Base-by-base conservation (phyloP, 768 basidiomycete genomes). In the Suillus tomentosus region DNA sequence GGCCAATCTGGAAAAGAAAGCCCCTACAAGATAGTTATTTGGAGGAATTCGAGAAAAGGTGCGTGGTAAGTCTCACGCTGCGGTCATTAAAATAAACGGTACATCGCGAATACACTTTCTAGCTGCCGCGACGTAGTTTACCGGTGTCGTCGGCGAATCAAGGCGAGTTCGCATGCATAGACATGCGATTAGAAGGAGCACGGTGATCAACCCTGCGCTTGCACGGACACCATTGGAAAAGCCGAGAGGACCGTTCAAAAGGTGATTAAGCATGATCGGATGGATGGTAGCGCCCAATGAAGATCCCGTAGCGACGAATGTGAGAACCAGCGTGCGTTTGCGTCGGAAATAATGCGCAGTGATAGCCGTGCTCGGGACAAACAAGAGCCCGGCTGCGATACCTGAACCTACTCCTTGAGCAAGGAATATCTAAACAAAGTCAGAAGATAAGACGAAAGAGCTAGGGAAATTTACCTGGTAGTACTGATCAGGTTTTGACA, bases 191-290 rank as follows among this genome's bases (percentile, higher is more conserved):
- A 80, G 31, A 22, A 84, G 74, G 7, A 81, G 61, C 5, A 72
- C 72, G 9, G 74, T 76, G 42, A 78, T 71, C 34, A 85, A 66
- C 8, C 74, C 82, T 15, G 83, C 83, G 56, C 81, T 84, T 24
- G 78, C 79, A 19, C 80, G 80, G n/a, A 83, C 82, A 37, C 82
- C 82, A 39, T 78, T 77, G n/a, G 78, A 73, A 42, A 84, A 87
- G 77, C 64, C 69, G n/a, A 68, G 37, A 5, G 58, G 51, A 8
- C 65, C 50, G 56, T 67, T 66, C 50, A 60, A 68, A 36, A 69
- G 50, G 39, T 68, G 70, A 65, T 77, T 77, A 69, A 76, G 77
- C 77, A 66, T 77, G 48, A 62, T 72, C 61, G 57, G 76, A 62
- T 66, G 77, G 34, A 68, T 66, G 40, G 69, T 54, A 2, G 71